Evolutionary conservation across 148 eudicot species (phyloP), one percentile per base, ranked within the genome.

Genomic region (Pharnaceum exiguum): DNA sequence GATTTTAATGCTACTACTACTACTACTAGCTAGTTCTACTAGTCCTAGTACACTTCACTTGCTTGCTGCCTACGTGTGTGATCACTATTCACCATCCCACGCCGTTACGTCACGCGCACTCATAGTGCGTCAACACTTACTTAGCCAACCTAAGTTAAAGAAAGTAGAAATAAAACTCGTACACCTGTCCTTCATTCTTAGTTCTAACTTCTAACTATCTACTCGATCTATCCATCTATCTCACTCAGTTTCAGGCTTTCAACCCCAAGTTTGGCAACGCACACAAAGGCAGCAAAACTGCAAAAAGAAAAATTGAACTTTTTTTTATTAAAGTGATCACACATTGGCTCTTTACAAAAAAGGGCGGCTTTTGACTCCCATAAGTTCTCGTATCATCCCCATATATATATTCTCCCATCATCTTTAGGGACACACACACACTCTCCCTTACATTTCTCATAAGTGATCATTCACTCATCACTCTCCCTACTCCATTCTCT

Each of bases 401-500:
- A 40, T 38, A 53, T 55, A 42, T 16, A 24, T 4, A 15, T 21
- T 32, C 11, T 30, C 27, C 11, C 43, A 27, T 15, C 42, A 50
- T 40, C 28, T 48, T 50, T 39, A 63, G n/a, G n/a, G n/a, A n/a
- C 21, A 63, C 21, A 6, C 19, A 48, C 46, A 45, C 28, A 60
- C 54, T 47, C 46, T 30, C 28, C 53, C 46, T 48, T 36, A 36
- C 65, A 47, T 62, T 69, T 55, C 46, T 51, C 47, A 32, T n/a
- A n/a, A n/a, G n/a, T n/a, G n/a, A n/a, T 22, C 58, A 29, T 48
- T 57, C 71, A 63, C 71, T 57, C 72, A 51, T 35, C 57, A 44
- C 35, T 48, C 65, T 51, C 70, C 19, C 33, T 61, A 22, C 29
- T 55, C 40, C 54, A 23, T 28, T 46, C 60, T 51, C 50, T 29